These are phyloP conservation scores for Talaromyces sp. DNA, from an alignment of 2,329 filamentous ascomycete species.

Conservation along the genomic window DNA sequence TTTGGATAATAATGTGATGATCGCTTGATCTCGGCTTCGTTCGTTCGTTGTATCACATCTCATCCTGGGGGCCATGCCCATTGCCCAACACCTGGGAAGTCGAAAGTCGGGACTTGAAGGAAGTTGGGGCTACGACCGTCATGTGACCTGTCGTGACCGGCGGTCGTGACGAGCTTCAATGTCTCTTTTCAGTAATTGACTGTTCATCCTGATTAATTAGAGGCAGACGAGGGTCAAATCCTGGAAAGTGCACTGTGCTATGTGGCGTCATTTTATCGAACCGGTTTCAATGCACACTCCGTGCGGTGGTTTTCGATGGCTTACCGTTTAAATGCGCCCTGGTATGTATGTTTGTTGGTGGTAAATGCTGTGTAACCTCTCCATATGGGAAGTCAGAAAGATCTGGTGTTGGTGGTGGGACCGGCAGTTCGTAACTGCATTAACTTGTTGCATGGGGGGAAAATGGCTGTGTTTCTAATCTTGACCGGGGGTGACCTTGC, in stretches of 20 bases:
- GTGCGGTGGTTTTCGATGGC: neutral
- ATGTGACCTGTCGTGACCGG: neutral
- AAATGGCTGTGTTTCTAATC: neutral
- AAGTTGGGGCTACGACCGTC: neutral
- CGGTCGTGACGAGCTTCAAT: neutral
- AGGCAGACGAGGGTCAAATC: neutral
- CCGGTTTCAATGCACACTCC: neutral
- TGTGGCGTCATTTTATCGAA: neutral
- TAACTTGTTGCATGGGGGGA: neutral
- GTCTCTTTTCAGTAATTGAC: too few species aligned
- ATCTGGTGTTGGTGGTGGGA: neutral
- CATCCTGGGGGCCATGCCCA: neutral
- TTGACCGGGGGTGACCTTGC: neutral
- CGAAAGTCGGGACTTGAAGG: neutral
- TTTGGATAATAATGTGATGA: neutral
- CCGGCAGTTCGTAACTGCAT: neutral
- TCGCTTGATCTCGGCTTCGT: neutral
- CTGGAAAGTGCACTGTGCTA: neutral
- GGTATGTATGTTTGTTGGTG: neutral
- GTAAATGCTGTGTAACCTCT: neutral
- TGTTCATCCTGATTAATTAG: too few species aligned
- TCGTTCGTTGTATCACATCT: neutral
- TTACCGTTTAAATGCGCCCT: neutral
- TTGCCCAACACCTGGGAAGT: neutral
- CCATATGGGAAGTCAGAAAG: neutral